Percentiles rank a stretch among this genome's conserved stretches.
Evolutionary conservation across 2,329 filamentous ascomycete genomes (phyloP).

Genomic region (Xylaria sp.): DNA sequence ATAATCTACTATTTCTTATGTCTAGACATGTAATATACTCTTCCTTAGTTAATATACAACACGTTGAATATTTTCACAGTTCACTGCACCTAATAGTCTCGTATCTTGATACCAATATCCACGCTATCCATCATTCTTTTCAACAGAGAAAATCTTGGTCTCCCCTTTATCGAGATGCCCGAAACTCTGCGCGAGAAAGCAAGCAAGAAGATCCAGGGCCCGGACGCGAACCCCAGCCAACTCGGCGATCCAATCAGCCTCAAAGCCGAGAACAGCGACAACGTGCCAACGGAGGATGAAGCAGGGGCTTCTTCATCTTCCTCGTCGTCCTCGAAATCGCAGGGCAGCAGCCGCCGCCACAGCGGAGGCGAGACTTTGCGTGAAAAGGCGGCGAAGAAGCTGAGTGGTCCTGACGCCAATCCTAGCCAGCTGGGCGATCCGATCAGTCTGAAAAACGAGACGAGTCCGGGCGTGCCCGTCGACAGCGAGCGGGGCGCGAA

Average conservation of each 20-base stretch:
- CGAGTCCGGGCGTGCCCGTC: slow-evolving; percentile 43
- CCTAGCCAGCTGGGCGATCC: slow-evolving; percentile 54
- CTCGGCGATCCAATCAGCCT: slow-evolving; percentile 54
- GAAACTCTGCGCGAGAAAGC: slow-evolving; percentile 47
- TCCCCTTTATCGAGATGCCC: slow-evolving; percentile 33
- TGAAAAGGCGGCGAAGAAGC: slow-evolving; percentile 45
- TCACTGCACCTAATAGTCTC: not conserved
- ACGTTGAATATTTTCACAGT: not conserved
- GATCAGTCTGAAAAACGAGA: slow-evolving; percentile 53
- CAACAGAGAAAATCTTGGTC: not conserved
- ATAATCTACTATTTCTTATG: not conserved
- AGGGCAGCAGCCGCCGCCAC: not conserved
- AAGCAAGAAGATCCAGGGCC: slow-evolving; percentile 45
- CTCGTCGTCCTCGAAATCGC: slow-evolving; percentile 3
- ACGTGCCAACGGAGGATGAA: slow-evolving; percentile 40
- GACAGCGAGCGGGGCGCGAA: slow-evolving; percentile 40
- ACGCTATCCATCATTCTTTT: not conserved
- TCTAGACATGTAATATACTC: not conserved
- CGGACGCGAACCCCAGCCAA: slow-evolving; percentile 51
- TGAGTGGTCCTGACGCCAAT: slow-evolving; percentile 48
- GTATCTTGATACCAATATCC: not conserved
- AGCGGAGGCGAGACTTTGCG: slow-evolving; percentile 38
- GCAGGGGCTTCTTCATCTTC: slow-evolving; percentile 32
- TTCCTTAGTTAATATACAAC: not conserved
- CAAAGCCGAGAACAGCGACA: slow-evolving; percentile 52